Conservation (phyloP, 1,139 yeast species). For the Suhomyces bokatorum region DNA sequence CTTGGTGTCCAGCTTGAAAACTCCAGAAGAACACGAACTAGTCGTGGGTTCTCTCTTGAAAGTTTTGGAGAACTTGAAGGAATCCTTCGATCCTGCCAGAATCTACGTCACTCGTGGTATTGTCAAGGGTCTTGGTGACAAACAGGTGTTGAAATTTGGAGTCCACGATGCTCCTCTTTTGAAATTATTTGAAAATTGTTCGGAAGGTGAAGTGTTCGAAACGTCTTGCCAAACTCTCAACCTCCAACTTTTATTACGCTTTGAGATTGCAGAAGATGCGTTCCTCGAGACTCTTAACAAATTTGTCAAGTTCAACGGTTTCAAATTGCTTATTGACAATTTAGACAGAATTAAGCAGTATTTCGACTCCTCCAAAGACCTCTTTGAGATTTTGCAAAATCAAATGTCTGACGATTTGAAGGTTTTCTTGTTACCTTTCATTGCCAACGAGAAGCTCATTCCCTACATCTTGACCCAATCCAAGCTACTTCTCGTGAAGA, state of each 20-base stretch:
- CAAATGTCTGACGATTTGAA: slow-evolving; percentile 8
- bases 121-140: slow-evolving; percentile 45
- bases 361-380: slow-evolving; percentile 12
- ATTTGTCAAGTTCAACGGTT: slow-evolving; percentile 47
- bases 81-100: slow-evolving; percentile 71
- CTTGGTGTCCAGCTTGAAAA: slow-evolving; percentile 39
- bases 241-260: slow-evolving; percentile 45
- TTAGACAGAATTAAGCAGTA: slow-evolving; percentile 24
- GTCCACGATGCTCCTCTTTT: slow-evolving; percentile 34
- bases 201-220: slow-evolving; percentile 63
- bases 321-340: slow-evolving; percentile 35
- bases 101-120: slow-evolving; percentile 63
- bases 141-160: slow-evolving; percentile 30
- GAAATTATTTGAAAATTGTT: slow-evolving; percentile 50
- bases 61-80: slow-evolving; percentile 48
- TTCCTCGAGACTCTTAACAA: slow-evolving; percentile 37
- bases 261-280: slow-evolving; percentile 20
- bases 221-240: slow-evolving; percentile 52
- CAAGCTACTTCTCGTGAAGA: slow-evolving; percentile 8
- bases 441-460: slow-evolving; percentile 13
- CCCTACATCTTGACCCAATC: slow-evolving; percentile 10
- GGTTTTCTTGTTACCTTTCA: slow-evolving; percentile 10
- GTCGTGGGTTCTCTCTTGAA: slow-evolving; percentile 36
- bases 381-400: not conserved
- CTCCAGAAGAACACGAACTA: slow-evolving; percentile 26